phyloP scores from a whole-genome alignment of 2,329 filamentous ascomycete species.

The Nothophaeocryptopus gaeumannii region DNA sequence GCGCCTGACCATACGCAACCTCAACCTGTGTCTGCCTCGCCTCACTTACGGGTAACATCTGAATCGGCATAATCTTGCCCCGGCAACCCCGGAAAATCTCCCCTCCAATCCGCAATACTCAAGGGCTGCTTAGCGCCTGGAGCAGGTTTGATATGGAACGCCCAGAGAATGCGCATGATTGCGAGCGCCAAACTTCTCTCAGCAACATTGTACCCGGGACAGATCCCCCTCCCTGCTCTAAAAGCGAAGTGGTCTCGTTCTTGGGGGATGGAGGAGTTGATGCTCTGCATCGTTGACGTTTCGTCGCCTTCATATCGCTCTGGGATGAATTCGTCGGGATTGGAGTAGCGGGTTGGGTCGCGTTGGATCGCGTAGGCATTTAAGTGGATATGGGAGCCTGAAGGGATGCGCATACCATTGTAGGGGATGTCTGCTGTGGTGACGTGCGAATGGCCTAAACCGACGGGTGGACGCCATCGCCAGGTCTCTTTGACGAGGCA shows the following conservation, averaged over 20 bases:
- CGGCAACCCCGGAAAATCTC: slow-evolving; percentile 8
- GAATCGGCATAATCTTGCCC: slow-evolving; percentile 3
- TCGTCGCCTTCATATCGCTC: slow-evolving; percentile 8
- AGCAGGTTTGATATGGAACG: slow-evolving; percentile 29
- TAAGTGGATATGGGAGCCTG: slow-evolving; percentile 4
- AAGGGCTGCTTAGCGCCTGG: slow-evolving; percentile 22
- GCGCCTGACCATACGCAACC: not conserved
- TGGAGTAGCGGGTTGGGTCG: slow-evolving; percentile 5
- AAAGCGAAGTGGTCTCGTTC: slow-evolving; percentile 37
- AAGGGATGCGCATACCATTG: slow-evolving; percentile 11
- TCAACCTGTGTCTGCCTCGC: not conserved
- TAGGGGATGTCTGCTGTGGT: slow-evolving; percentile 13
- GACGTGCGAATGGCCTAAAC: slow-evolving; percentile 33
- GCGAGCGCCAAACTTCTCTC: slow-evolving; percentile 38
- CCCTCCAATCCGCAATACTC: slow-evolving; percentile 10
- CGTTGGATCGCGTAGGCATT: slow-evolving; percentile 12
- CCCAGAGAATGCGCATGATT: slow-evolving; percentile 36
- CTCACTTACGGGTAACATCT: slow-evolving; percentile 3
- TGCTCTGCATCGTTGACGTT: slow-evolving; percentile 6
- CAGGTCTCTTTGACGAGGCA: slow-evolving; percentile 24
- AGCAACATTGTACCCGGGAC: slow-evolving; percentile 38
- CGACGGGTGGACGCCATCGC: slow-evolving; percentile 22
- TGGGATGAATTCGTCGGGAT: slow-evolving; percentile 8
- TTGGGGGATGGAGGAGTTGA: slow-evolving; percentile 5
- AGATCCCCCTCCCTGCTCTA: slow-evolving; percentile 36